Percentiles rank a stretch among this genome's conserved stretches.
These are phyloP conservation scores for Leersia perrieri DNA, from an alignment of 176 grass and related monocot genomes.

Conservation along the genomic window DNA sequence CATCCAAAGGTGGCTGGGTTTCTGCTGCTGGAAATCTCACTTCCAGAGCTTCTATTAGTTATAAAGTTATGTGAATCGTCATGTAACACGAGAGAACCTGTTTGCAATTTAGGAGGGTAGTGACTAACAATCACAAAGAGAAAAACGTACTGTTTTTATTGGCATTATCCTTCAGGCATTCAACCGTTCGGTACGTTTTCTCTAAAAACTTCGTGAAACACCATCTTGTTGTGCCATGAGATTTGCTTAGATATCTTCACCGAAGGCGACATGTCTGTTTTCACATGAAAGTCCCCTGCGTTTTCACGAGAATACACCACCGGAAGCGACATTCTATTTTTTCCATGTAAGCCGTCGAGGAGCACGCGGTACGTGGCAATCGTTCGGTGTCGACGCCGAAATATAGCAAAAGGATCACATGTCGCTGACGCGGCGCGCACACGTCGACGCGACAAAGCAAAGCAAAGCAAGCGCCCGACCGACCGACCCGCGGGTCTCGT, in stretches of 20 bases:
- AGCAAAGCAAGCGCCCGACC: neutral
- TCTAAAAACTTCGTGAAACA: too few relatives aligned
- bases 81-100: neutral
- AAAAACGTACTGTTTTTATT: neutral
- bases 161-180: neutral
- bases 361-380: too few relatives aligned
- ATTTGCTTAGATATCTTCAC: neutral
- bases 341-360: too few relatives aligned
- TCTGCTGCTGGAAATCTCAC: too few relatives aligned
- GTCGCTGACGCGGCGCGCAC: conserved; percentile 30
- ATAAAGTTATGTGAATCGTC: too few relatives aligned
- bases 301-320: neutral
- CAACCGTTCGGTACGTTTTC: neutral
- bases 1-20: too few relatives aligned
- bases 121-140: neutral
- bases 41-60: too few relatives aligned
- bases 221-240: neutral
- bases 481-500: neutral
- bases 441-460: neutral
- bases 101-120: neutral
- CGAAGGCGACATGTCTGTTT: neutral
- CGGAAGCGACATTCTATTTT: too few relatives aligned
- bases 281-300: neutral
- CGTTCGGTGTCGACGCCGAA: too few relatives aligned
- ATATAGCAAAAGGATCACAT: neutral